Evolutionary conservation across 2,329 filamentous ascomycete species (phyloP), one percentile per base, ranked within the genome.

Genomic region (Talaromyces sp.): DNA sequence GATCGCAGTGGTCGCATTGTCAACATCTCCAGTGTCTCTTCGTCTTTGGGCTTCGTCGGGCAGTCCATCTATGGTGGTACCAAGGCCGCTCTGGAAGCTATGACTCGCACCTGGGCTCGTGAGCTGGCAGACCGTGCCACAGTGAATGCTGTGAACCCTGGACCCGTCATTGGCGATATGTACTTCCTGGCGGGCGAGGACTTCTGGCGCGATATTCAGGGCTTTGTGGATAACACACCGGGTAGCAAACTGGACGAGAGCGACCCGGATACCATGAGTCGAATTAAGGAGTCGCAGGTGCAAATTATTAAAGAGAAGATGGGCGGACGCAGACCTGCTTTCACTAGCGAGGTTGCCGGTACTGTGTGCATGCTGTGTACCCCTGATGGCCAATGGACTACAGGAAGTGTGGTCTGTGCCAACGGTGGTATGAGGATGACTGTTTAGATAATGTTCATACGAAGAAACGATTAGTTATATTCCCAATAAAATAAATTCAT

Each of bases 351-450:
- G 75, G 80, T 93, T 70, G 89, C 88, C 0, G 89, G 88, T 0
- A 82, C 90, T 4, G 86, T 91, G 16, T 88, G 82, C 2, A 91
- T 92, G 87, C 73, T 92, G 19, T 90, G 88, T 67, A 81, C 82
- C 4, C 77, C 80, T 5, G 90, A 93, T 68, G 81, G 83, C n/a
- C 82, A 78, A 7, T 93, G 89, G 89, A 87, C 85, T 65, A 94
- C 89, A 0, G 90, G 90, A 1, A 88, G 87, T 70, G 87, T 91
- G 20, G 82, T 94, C 3, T 89, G 86, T 74, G 88, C 89, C 7
- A 93, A 93, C 67, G 90, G 90, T 1, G 90, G 90, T 6, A 86
- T 91, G 83, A 80, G 78, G 55, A 82, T 86, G 73, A 62, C 37
- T n/a, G 37, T 32, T 11, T 49, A 49, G 17, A 10, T 16, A 13